Base-by-base conservation (phyloP, 306 rosid genomes). In the Vigna radiata region DNA sequence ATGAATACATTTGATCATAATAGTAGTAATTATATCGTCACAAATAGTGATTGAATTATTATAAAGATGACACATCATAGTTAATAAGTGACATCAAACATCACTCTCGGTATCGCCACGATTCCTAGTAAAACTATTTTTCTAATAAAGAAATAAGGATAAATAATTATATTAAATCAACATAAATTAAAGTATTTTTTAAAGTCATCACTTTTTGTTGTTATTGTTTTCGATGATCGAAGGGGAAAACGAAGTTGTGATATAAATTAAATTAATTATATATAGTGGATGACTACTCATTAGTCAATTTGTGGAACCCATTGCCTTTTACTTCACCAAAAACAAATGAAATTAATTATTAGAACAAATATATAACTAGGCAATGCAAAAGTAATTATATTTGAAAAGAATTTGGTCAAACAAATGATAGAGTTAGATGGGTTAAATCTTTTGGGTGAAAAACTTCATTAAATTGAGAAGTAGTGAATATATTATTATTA, bases 271-370 rank as follows among this genome's bases (percentile, higher is more conserved):
- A 73, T 59, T n/a, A 61, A 47, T 59, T 59, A 31, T 61, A 47
- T 29, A 47, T 61, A 48, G 17, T 47, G 71, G 50, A 31, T 8
- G 50, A 48, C 62, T 62, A 29, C 50, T 75, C 61, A 61, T 46
- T 73, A 6, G 78, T 73, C 78, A 59, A 75, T 75, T 75, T 47
- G 79, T 61, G 69, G 71, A 31, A 75, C 49, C 78, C 79, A 31
- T 31, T 8, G 31, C 31, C 52, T 73, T 73, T 43, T 73, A 59
- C 27, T 73, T 73, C 78, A 27, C 33, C 47, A 43, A 60, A 27
- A 29, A 43, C 44, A 73, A 25, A 25, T 59, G 0, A 59, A 27
- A 36, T 59, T 5, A 25, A 27, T 25, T 58, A 12, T 27, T n/a
- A 27, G 12, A 56, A n/a, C 27, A 21, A 36, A 55, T 19, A 21